Evolutionary conservation across 768 basidiomycete genomes (phyloP), one percentile per base, ranked within the genome.

Genomic region (Leccinum fibrillosum): DNA sequence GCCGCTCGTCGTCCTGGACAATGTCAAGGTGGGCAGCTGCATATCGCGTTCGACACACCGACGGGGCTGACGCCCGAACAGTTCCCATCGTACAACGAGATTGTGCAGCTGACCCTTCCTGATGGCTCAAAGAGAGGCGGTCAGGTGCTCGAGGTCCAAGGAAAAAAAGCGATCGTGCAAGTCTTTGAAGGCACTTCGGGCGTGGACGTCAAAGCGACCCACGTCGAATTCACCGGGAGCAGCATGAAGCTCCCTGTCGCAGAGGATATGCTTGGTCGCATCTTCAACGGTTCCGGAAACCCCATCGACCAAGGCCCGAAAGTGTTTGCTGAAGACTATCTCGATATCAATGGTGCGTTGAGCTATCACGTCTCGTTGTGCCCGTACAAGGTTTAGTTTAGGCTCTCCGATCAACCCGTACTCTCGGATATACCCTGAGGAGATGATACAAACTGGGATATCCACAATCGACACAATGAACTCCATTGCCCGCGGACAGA

Each of bases 361-460:
- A 49, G 17, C 5, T 49, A 47, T 44, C 23, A 47, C 56, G 21
- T 51, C 57, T 25, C 52, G 34, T 26, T 45, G 39, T 15, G 48
- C 58, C 23, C 28, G 58, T 63, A 60, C 61, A 68, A 58, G 56
- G 62, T 62, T 62, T 53, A 44, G 54, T 64, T 47, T 62, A 96
- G 95, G 95, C 60, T 96, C 94, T 5, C 97, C 97, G 47, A 99
- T 98, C 77, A 99, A 96, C 74, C 94, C 94, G 21, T 96, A 88
- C 75, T 92, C 92, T 61, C 94, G 97, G 72, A 98, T 98, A 78
- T 98, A 99, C 78, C 97, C 97, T 59, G 97, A 98, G 76, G 97
- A 99, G 78, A 99, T 99, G 97, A 98, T 99, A 63, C 97, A 99
- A 76, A 99, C 97, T 35, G 97, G 97, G 76, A 98, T 98, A 69